Percentiles rank a stretch among this genome's conserved stretches.
Evolutionary conservation across 2,329 filamentous ascomycete species (phyloP).

Genomic region (Tolypocladium capitatum): DNA sequence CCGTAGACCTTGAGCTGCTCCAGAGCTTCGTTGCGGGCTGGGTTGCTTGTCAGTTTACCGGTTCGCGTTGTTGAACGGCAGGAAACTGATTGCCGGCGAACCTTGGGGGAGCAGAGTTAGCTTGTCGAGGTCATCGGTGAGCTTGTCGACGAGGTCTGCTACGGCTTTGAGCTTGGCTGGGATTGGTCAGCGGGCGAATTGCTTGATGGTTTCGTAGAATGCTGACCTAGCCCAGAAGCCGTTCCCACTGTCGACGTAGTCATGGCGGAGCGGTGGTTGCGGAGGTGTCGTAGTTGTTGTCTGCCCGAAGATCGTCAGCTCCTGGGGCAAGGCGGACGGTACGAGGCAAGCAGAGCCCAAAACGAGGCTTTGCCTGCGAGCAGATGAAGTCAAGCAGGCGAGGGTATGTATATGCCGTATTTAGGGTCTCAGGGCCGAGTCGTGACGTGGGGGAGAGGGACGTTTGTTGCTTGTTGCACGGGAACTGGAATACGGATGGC

Average conservation of each 20-base stretch:
- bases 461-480: not conserved
- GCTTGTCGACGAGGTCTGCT: slow-evolving; percentile 45
- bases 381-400: not conserved
- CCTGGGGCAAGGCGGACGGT: not conserved
- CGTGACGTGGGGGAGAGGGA: not conserved
- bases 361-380: not conserved
- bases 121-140: slow-evolving; percentile 50
- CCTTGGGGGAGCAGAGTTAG: slow-evolving; percentile 44
- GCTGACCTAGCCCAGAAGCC: slow-evolving; percentile 30
- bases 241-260: slow-evolving; percentile 13
- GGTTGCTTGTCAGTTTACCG: slow-evolving; percentile 4
- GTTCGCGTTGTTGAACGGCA: slow-evolving; percentile 1
- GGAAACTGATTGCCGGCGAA: slow-evolving; percentile 22
- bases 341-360: not conserved
- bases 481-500: not conserved
- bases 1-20: slow-evolving; percentile 56
- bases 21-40: slow-evolving; percentile 49
- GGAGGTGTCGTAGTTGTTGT: not conserved
- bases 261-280: slow-evolving; percentile 6
- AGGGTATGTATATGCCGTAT: not conserved
- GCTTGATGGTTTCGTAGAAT: not conserved
- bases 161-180: slow-evolving; percentile 51
- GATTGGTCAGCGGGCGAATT: not conserved
- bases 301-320: not conserved
- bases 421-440: not conserved